A percentile compares a stretch with the other conserved stretches of the same genome.
These are phyloP conservation scores for Globisporangium splendens DNA, from an alignment of 352 stramenopile species.

Conservation along the genomic window DNA sequence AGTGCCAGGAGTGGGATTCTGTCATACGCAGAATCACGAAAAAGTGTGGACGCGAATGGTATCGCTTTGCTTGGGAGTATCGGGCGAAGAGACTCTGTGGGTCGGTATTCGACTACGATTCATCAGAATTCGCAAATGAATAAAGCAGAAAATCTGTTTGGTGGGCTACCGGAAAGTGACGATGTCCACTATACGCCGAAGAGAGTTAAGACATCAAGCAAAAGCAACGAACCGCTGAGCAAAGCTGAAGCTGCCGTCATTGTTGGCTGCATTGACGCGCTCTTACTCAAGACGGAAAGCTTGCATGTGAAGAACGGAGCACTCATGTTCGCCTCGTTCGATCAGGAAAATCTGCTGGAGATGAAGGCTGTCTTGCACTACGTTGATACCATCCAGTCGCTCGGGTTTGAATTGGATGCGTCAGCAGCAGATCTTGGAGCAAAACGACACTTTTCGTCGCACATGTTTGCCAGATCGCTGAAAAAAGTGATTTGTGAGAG, in stretches of 20 bases:
- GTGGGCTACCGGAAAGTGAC: conserved; percentile 9
- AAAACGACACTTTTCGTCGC: conserved; percentile 72
- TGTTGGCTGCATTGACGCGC: conserved; percentile 28
- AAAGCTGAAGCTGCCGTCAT: conserved; percentile 25
- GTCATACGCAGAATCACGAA: conserved; percentile 31
- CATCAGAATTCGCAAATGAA: conserved; percentile 57
- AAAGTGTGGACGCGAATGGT: conserved; percentile 8
- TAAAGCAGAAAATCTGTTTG: conserved; percentile 74
- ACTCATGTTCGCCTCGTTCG: conserved; percentile 62
- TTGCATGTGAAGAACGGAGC: conserved; percentile 32
- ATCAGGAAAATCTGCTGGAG: conserved; percentile 62
- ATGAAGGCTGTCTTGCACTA: conserved; percentile 71
- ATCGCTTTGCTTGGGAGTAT: conserved; percentile 16
- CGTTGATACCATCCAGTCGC: conserved; percentile 63
- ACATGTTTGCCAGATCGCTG: conserved; percentile 60
- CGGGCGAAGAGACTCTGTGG: conserved; percentile 43
- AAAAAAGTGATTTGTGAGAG: conserved; percentile 33
- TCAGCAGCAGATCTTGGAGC: conserved; percentile 71
- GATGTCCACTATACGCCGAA: conserved; percentile 13
- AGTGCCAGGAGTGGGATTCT: conserved; percentile 63
- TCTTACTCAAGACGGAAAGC: conserved; percentile 17
- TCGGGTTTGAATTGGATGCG: conserved; percentile 74
- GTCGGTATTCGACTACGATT: conserved; percentile 67
- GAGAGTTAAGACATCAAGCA: neutral
- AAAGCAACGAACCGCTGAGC: conserved; percentile 5